Evolutionary conservation across 1,284 basidiomycete species (phyloP).

Genomic region (Malassezia equina): DNA sequence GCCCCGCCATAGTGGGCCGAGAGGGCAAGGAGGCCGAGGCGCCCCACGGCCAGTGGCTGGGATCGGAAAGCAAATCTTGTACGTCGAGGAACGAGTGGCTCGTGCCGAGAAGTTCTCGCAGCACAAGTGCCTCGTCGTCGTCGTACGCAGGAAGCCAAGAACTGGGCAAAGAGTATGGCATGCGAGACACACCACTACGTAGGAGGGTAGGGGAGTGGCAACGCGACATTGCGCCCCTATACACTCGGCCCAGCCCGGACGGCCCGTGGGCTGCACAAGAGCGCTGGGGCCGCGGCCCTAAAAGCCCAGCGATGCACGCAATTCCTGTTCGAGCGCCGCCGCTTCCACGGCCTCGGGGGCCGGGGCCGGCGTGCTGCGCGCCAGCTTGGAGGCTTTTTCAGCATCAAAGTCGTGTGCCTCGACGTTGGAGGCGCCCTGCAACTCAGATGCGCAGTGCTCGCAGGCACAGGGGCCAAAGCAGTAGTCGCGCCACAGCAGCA

Average conservation of each 20-base stretch:
- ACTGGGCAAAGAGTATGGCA: not conserved
- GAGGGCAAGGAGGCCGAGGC: too few species aligned
- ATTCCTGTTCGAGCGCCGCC: slow-evolving; percentile 28
- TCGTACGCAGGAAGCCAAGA: not conserved
- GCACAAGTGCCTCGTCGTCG: not conserved
- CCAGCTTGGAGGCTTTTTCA: slow-evolving; percentile 10
- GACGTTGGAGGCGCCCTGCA: slow-evolving; percentile 52
- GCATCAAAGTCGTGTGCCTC: slow-evolving; percentile 51
- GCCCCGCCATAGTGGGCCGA: too few species aligned
- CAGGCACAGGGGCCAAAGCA: slow-evolving; percentile 56
- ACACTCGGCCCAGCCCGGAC: not conserved
- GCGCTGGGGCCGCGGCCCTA: slow-evolving; percentile 8
- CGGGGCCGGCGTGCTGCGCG: slow-evolving; percentile 3
- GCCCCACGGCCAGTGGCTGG: not conserved
- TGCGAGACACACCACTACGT: not conserved
- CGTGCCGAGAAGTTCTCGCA: not conserved
- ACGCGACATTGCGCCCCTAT: not conserved
- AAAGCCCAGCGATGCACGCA: slow-evolving; percentile 32
- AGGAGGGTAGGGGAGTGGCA: too few species aligned
- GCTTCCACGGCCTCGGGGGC: slow-evolving; percentile 2
- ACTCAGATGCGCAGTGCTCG: slow-evolving; percentile 49
- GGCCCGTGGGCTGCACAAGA: not conserved
- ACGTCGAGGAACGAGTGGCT: not conserved
- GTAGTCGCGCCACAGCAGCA: slow-evolving; percentile 53
- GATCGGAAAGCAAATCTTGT: not conserved